These are phyloP conservation scores for Nicotiana rustica DNA, from an alignment of 305 asterid genomes.

Conservation along the genomic window DNA sequence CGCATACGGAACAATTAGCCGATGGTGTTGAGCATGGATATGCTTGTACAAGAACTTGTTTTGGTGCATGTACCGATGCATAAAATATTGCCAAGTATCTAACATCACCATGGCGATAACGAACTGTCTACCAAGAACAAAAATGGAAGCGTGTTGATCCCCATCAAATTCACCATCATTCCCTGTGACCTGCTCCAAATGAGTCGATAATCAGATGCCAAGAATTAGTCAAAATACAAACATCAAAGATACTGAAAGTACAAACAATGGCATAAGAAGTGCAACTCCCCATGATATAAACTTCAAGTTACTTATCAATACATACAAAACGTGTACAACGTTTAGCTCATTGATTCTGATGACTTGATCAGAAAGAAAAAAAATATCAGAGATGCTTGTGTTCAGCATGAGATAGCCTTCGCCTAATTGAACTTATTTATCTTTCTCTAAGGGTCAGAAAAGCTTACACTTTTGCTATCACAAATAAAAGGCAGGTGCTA, in stretches of 20 bases:
- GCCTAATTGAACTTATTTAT: neutral
- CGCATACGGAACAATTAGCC: conserved; percentile 82
- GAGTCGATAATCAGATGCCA: conserved; percentile 13
- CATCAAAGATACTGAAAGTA: neutral
- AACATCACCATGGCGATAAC: conserved; percentile 77
- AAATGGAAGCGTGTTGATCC: conserved; percentile 52
- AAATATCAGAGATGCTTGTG: neutral
- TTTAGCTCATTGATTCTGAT: neutral
- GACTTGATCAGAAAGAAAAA: too few relatives aligned
- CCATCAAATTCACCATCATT: conserved; percentile 52
- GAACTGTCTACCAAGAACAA: conserved; percentile 66
- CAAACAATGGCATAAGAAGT: neutral
- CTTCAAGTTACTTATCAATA: neutral
- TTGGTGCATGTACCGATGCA: conserved; percentile 95
- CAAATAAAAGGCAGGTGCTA: neutral
- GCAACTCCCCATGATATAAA: neutral
- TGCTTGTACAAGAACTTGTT: conserved; percentile 86
- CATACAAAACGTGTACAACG: neutral
- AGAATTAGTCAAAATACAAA: neutral
- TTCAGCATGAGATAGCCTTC: neutral
- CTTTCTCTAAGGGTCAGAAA: neutral
- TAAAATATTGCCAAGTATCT: conserved; percentile 92
- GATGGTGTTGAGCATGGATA: conserved; percentile 88
- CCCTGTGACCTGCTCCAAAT: conserved; percentile 64
- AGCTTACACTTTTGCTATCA: conserved; percentile 10